phyloP scores from a whole-genome alignment of 768 basidiomycete species.

The Polyporus arcularius region DNA sequence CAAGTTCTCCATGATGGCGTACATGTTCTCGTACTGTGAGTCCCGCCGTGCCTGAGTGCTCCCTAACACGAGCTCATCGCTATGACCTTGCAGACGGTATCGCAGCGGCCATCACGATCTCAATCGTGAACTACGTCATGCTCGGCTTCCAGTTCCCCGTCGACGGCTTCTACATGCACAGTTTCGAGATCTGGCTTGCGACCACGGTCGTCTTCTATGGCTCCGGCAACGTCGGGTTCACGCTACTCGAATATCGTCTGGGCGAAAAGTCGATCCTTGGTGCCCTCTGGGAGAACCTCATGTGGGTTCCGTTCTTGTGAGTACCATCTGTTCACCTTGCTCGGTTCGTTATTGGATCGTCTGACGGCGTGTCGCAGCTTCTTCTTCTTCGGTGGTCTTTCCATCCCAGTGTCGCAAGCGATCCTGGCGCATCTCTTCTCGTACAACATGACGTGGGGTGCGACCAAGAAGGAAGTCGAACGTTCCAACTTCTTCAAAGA shows the following conservation, averaged over 20 bases:
- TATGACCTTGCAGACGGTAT: conserved; percentile 45
- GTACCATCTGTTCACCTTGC: conserved; percentile 6
- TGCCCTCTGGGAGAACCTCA: conserved; percentile 33
- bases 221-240: conserved; percentile 69
- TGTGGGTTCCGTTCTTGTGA: conserved; percentile 45
- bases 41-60: neutral
- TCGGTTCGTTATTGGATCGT: too few species aligned
- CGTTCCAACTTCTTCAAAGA: conserved; percentile 90
- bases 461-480: conserved; percentile 85
- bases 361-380: conserved; percentile 43
- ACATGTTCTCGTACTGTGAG: conserved; percentile 57
- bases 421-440: conserved; percentile 72
- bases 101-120: conserved; percentile 65
- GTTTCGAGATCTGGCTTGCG: conserved; percentile 81
- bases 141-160: conserved; percentile 73
- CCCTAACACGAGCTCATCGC: neutral
- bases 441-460: conserved; percentile 77
- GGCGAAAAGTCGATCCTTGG: conserved; percentile 41
- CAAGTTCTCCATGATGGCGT: conserved; percentile 55
- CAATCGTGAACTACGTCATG: conserved; percentile 71
- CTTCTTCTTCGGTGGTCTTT: conserved; percentile 79
- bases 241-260: conserved; percentile 71
- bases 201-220: conserved; percentile 79
- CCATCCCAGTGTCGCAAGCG: conserved; percentile 65
- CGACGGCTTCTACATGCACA: conserved; percentile 77